phyloP scores from a whole-genome alignment of 805 yeast genomes.

The Candida suzukii region DNA sequence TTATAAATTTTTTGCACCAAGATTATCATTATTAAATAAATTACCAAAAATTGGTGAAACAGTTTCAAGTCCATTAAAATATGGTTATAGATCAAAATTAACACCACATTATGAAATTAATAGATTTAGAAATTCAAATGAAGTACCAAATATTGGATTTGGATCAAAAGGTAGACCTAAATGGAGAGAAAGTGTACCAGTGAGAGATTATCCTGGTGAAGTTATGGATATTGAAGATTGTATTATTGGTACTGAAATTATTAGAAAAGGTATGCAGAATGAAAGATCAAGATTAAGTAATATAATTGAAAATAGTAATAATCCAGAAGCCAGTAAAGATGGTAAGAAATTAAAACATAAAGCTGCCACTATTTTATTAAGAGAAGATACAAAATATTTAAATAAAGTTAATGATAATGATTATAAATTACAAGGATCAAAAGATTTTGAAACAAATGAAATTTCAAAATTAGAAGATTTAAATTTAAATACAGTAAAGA shows the following conservation, averaged over 20 bases:
- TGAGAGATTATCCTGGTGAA: conserved; percentile 42
- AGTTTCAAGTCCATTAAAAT: conserved; percentile 62
- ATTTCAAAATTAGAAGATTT: conserved; percentile 27
- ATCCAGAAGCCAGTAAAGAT: conserved; percentile 29
- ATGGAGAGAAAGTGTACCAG: conserved; percentile 44
- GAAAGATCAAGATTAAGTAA: conserved; percentile 50
- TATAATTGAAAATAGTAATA: conserved; percentile 30
- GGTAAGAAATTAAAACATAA: conserved; percentile 23
- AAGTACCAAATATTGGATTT: conserved; percentile 74
- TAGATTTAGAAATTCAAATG: conserved; percentile 23
- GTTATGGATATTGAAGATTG: conserved; percentile 93
- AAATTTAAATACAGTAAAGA: conserved; percentile 34
- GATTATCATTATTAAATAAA: conserved; percentile 30
- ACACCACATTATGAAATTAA: conserved; percentile 94
- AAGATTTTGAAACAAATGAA: conserved; percentile 29
- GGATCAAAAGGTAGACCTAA: conserved; percentile 76
- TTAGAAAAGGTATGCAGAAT: conserved; percentile 64
- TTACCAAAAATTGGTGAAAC: conserved; percentile 54
- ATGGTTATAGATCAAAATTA: conserved; percentile 79
- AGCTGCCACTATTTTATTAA: conserved; percentile 80
- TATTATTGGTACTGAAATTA: conserved; percentile 74
- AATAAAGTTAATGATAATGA: conserved; percentile 4
- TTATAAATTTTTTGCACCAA: conserved; percentile 67
- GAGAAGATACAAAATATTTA: conserved; percentile 59
- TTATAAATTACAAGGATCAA: conserved; percentile 39